phyloP scores from a whole-genome alignment of 768 basidiomycete genomes.

The Vararia minispora region DNA sequence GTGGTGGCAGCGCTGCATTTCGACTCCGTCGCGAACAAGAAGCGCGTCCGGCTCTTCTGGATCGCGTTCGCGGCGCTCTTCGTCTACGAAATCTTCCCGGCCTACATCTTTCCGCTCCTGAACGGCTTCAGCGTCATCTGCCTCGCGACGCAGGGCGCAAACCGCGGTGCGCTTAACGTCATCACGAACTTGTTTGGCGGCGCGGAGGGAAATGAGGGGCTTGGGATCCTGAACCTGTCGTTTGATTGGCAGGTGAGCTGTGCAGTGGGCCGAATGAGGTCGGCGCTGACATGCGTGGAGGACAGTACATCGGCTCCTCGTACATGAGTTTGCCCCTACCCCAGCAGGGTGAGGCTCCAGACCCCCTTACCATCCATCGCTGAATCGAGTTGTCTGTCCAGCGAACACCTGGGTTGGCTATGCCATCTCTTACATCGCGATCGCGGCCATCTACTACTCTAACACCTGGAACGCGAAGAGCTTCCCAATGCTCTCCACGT shows the following conservation, averaged over 20 bases:
- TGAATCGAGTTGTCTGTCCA: constrained; percentile 11
- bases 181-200: constrained; percentile 63
- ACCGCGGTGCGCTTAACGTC: constrained; percentile 30
- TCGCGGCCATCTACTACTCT: constrained; percentile 51
- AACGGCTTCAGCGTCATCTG: constrained; percentile 54
- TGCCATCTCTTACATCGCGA: constrained; percentile 37
- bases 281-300: too few relatives aligned
- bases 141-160: constrained; percentile 39
- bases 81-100: constrained; percentile 38
- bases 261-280: too few relatives aligned
- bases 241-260: constrained; percentile 68
- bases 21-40: constrained; percentile 29
- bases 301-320: too few relatives aligned
- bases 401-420: constrained; percentile 51
- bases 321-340: constrained; percentile 42
- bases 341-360: constrained; percentile 34
- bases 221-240: constrained; percentile 49
- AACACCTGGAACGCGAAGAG: constrained; percentile 46
- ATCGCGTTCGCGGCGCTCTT: constrained; percentile 40
- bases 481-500: constrained; percentile 51
- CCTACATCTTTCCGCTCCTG: constrained; percentile 53
- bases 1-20: constrained; percentile 39
- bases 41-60: constrained; percentile 45
- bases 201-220: constrained; percentile 52
- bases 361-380: background rate